Base-by-base conservation (phyloP, 1,284 basidiomycete species). In the Pisolithus thermaeus region DNA sequence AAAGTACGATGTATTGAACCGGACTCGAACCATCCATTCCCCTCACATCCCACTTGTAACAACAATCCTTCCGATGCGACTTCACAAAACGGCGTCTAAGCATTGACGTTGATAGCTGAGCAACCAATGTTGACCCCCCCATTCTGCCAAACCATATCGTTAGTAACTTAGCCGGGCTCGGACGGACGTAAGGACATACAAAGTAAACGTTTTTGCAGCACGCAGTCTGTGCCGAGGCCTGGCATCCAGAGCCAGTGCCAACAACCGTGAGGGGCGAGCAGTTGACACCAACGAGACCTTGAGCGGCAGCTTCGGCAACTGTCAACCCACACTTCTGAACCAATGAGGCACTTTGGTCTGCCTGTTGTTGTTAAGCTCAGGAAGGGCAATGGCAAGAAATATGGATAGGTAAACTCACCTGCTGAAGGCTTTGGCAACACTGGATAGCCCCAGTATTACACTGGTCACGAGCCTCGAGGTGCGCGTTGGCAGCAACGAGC, bases 401-500 rank as follows among this genome's bases (percentile, higher is more conserved):
- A 20, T 43, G 1, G 4, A 25, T 14, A 27, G 41, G 41, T 6
- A 12, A 6, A 43, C 43, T 12, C 25, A 63, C 56, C 2, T 20
- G 41, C 25, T 52, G 46, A 27, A 47, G 46, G 25, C 51, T 45
- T 16, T 28, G 27, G 43, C 59, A 58, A 37, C 58, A 58, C 16
- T 32, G 32, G 30, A 56, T 50, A 2, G 27, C 0, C 4, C 58
- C 54, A 27, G 47, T 54, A 35, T 25, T 32, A 40, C 55, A 63
- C 45, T 51, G 42, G 36, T 14, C 22, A 3, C 54, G 50, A 22
- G 47, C 53, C 40, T 48, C 36, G 12, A 51, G 48, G 27, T 49
- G 47, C 3, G 52, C 46, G 16, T 61, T 57, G 41, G 53, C 48
- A 5, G 37, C 46, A 25, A 43, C 41, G n/a, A 58, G 30, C 40